Evolutionary conservation across 2,329 filamentous ascomycete species (phyloP), one percentile per base, ranked within the genome.

Genomic region (Calonectria multiphialidica): DNA sequence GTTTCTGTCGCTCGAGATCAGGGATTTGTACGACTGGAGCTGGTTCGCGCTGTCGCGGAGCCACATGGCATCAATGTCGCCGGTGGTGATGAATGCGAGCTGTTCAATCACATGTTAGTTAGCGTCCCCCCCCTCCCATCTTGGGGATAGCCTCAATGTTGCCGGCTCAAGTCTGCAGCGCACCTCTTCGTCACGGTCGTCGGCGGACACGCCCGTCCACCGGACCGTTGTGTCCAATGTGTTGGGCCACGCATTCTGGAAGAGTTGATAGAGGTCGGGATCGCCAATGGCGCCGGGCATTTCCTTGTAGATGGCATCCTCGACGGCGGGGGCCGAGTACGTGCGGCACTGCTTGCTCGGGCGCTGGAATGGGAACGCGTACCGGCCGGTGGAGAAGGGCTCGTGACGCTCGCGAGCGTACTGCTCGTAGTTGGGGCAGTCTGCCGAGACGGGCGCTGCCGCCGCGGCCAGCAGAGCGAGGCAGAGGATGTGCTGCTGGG

Each of bases 41-140:
- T 95, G 93, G 82, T 95, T 95, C 55, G 93, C 91, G 66, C 94
- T 97, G 83, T 98, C 96, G 57, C 96, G 92, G 65, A 98, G 86
- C 96, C 96, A 98, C 84, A 98, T 95, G 1, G 96, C 96, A 76
- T 97, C 93, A 82, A 98, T 98, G 79, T 97, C 95, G 35, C 95
- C 95, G 0, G 95, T 97, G 40, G 96, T 94, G 72, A 96, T 91
- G 80, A 96, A 96, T 63, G 91, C 93, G 75, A 96, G 93, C 71
- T 91, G 65, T 25, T 7, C 12, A 7, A n/a, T 12, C 33, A 28
- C 53, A 12, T 59, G 53, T 59, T 59, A 23, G 53, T 59, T 59
- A 23, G 35, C 13, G 21, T 40, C 16, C 23, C 2, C 8, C n/a
- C n/a, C n/a, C n/a, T n/a, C n/a, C n/a, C n/a, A n/a, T n/a, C n/a